Evolutionary conservation across 306 rosid genomes (phyloP).

Genomic region (Sindora glabra): DNA sequence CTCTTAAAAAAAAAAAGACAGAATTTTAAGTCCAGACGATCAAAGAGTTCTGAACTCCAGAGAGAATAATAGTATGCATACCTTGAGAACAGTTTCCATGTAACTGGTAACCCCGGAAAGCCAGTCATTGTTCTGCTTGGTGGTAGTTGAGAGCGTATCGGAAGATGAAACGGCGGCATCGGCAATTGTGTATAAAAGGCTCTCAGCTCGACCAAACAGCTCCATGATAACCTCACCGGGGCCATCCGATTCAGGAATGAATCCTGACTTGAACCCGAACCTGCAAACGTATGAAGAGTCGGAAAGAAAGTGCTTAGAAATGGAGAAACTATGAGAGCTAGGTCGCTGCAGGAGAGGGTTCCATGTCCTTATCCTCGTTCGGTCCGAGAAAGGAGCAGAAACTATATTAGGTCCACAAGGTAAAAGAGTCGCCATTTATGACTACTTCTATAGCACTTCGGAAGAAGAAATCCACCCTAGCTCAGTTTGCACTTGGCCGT

Average conservation of each 20-base stretch:
- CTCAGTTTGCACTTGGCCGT: neutral
- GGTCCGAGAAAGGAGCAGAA: slow-evolving; percentile 36
- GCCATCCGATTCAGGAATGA: slow-evolving; percentile 48
- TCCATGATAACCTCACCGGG: slow-evolving; percentile 40
- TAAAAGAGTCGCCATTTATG: slow-evolving; percentile 46
- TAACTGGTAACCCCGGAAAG: slow-evolving; percentile 75
- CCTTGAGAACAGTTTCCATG: slow-evolving; percentile 79
- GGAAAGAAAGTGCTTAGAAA: slow-evolving; percentile 36
- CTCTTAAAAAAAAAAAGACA: neutral
- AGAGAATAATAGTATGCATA: too few species aligned
- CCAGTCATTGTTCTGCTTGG: slow-evolving; percentile 75
- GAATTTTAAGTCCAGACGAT: too few species aligned
- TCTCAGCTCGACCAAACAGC: slow-evolving; percentile 60
- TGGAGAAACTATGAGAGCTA: slow-evolving; percentile 20
- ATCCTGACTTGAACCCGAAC: slow-evolving; percentile 49
- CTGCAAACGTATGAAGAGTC: slow-evolving; percentile 54
- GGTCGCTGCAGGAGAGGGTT: slow-evolving; percentile 33
- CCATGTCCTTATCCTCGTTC: slow-evolving; percentile 16
- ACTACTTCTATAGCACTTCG: too few species aligned
- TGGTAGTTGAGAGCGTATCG: slow-evolving; percentile 34
- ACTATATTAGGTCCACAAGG: slow-evolving; percentile 37
- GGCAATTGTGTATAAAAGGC: slow-evolving; percentile 70
- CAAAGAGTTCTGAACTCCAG: neutral
- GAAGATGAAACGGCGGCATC: slow-evolving; percentile 75
- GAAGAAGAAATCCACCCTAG: neutral